These are phyloP conservation scores for Moesziomyces aphidis DNA, from an alignment of 1,284 basidiomycete species.

Conservation along the genomic window DNA sequence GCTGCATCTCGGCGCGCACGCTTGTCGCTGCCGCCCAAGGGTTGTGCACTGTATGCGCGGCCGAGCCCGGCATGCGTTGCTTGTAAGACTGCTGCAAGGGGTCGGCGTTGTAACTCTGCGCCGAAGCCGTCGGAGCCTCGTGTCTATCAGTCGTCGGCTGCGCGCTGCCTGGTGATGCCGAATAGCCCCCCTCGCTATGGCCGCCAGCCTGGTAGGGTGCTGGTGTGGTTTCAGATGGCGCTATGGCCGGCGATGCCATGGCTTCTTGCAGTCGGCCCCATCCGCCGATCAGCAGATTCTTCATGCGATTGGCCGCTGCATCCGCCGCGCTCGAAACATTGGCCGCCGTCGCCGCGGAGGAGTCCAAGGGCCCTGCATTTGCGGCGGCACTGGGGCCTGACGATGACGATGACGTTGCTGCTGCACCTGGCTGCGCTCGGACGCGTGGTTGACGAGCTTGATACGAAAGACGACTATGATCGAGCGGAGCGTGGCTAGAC, in stretches of 20 bases:
- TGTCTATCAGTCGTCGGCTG: background rate
- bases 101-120: background rate
- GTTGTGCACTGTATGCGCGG: constrained; percentile 18
- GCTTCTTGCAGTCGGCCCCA: constrained; percentile 55
- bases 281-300: constrained; percentile 52
- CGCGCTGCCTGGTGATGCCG: background rate
- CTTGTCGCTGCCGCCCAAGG: constrained; percentile 33
- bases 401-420: background rate
- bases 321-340: constrained; percentile 33
- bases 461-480: constrained; percentile 20
- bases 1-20: constrained; percentile 41
- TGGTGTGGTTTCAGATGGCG: constrained; percentile 1
- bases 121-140: background rate
- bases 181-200: background rate
- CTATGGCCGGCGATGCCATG: constrained; percentile 35
- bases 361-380: constrained; percentile 8
- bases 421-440: constrained; percentile 6
- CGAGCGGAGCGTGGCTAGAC: constrained; percentile 18
- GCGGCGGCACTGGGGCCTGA: background rate
- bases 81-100: background rate
- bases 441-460: constrained; percentile 27
- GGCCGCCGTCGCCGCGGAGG: constrained; percentile 18
- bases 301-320: constrained; percentile 45
- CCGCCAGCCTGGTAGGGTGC: constrained; percentile 12
- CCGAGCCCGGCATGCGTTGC: background rate